Evolutionary conservation across 2,329 filamentous ascomycete genomes (phyloP), one percentile per base, ranked within the genome.

Genomic region (Phyllosticta ampelicida): DNA sequence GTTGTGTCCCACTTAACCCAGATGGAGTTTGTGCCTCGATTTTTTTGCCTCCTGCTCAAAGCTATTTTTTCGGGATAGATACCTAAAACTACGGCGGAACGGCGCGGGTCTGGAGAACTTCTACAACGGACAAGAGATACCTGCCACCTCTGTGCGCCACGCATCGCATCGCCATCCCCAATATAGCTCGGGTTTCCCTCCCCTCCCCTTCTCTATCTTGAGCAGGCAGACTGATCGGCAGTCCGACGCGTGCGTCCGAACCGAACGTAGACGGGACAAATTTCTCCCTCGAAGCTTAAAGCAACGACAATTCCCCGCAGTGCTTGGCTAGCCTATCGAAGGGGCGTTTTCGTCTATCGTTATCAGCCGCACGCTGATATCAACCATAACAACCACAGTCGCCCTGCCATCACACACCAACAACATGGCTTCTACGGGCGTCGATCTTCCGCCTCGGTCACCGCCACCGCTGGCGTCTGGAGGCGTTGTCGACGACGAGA

Each of bases 31-130:
- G 54, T 63, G 28, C 63, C 66, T 53, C 64, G 67, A 53, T 71
- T 68, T 60, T 71, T 70, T 60, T 66, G 63, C 48, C 67, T 71
- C 30, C 66, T 70, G 55, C 67, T 71, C 62, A 69, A 71, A 62
- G 62, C 61, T 50, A 64, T 72, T 58, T 64, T 61, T 60, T 69
- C 5, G n/a, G 36, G 36, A 44, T 44, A 44, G 36, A 44, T 44
- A 44, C 13, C 6, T 16, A 6, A 18, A 16, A 16, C 36, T 6
- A 44, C 16, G n/a, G n/a, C 36, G 3, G n/a, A 44, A 44, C 13
- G 13, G 36, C 36, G 36, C 36, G 36, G 36, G 36, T 6, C 4
- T 3, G 16, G 36, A 16, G 13, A 16, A 44, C 8, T n/a, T 44
- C 36, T n/a, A 44, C 2, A n/a, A 2, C 36, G 13, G 36, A n/a